Base-by-base conservation (phyloP, 2,329 filamentous ascomycete species). In the Verticillium isaacii region DNA sequence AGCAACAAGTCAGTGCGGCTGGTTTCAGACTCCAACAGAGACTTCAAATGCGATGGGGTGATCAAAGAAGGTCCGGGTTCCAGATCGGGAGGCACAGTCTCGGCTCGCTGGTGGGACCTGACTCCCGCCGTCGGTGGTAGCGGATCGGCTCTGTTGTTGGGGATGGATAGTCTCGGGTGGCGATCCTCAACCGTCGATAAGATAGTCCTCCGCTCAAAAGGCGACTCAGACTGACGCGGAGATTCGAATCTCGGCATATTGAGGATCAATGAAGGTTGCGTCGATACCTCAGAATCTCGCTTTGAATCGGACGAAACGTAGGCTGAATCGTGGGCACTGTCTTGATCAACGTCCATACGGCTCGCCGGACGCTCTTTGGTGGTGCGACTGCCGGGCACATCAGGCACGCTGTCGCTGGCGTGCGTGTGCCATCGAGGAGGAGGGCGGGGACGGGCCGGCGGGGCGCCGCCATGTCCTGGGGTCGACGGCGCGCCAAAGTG, bases 1-100 rank as follows among this genome's bases (percentile, higher is more conserved):
- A 98, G 72, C 36, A 99, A 78, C 0, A 91, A 67, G 1, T 80
- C 77, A 8, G 75, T 69, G 9, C 75, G 69, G 0, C 71, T 61
- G 3, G 70, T 67, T 2, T 74, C 66, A 2, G 69, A 71, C 57
- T 82, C 75, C 14, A 92, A 71, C 50, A 91, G 74, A 9, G 84
- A 79, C 64, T 80, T 83, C 15, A 91, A 78, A 34, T 85, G 76
- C 2, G 78, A 73, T 2, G 81, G 77, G 0, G 82, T 73, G 32
- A 91, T 80, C 75, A 89, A 77, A 1, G 73, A 72, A 1, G 83
- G 79, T 0, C 77, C 76, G 17, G 74, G 70, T 29, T 86, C 83
- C 3, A 82, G 65, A 6, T 77, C 75, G 5, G 76, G 66, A 1
- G 86, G 85, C n/a, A 85, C 67, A 0, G 85, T 88, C 60, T 83